These are phyloP conservation scores for Didymella keratinophila DNA, from an alignment of 2,329 filamentous ascomycete genomes.

Conservation along the genomic window DNA sequence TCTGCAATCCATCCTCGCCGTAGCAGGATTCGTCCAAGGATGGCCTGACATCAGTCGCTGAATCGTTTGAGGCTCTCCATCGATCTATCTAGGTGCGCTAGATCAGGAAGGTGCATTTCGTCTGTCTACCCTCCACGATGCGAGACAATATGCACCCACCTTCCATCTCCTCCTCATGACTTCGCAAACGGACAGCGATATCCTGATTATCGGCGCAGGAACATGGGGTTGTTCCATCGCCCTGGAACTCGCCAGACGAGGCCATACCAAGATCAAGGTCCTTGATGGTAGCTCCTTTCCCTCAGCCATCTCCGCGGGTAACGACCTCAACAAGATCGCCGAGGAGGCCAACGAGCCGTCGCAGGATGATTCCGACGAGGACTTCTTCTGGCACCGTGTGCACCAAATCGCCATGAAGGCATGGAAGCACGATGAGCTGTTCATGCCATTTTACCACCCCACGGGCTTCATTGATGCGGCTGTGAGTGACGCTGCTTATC, in stretches of 20 bases:
- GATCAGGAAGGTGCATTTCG: constrained; percentile 12
- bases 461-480: constrained; percentile 60
- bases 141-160: not conserved
- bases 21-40: not conserved
- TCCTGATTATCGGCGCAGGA: constrained; percentile 59
- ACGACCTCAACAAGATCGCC: constrained; percentile 60
- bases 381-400: constrained; percentile 46
- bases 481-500: constrained; percentile 50
- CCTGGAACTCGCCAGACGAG: constrained; percentile 57
- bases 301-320: constrained; percentile 57
- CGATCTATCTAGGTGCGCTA: not conserved
- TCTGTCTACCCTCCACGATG: constrained; percentile 3
- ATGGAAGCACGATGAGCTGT: constrained; percentile 56
- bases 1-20: not conserved
- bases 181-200: constrained; percentile 17
- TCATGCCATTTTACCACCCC: constrained; percentile 55
- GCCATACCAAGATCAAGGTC: constrained; percentile 56
- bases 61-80: not conserved
- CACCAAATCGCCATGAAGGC: constrained; percentile 50
- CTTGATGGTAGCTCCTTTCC: constrained; percentile 56
- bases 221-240: constrained; percentile 62
- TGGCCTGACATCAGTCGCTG: not conserved
- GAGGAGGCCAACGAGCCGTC: constrained; percentile 44
- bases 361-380: constrained; percentile 41
- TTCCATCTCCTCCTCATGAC: constrained; percentile 4